phyloP scores from a whole-genome alignment of 1,284 basidiomycete genomes.

The Cutaneotrichosporon arboriforme region DNA sequence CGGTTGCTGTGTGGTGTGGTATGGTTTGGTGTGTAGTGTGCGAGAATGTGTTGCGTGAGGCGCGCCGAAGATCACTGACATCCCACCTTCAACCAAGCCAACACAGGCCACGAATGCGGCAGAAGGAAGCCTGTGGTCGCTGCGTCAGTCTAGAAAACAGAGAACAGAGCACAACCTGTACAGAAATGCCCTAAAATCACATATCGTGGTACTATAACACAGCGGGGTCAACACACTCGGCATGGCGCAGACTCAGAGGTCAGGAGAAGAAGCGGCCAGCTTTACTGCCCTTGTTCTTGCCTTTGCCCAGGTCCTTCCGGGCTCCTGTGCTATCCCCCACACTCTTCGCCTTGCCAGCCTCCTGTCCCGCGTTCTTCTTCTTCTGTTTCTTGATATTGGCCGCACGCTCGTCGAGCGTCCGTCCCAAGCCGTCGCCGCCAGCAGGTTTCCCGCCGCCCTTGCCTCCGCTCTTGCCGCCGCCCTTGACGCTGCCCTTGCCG shows the following conservation, averaged over 20 bases:
- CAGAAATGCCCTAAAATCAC: no score
- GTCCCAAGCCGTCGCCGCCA: neutral
- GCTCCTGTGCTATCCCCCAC: neutral
- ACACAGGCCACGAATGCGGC: no score
- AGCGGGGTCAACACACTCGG: neutral
- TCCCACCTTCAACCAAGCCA: neutral
- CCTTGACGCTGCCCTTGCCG: neutral
- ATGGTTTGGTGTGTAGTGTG: neutral
- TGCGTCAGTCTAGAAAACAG: no score
- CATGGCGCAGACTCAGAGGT: no score
- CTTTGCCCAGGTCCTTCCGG: neutral
- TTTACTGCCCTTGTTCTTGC: neutral
- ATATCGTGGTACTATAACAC: no score
- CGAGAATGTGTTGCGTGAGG: neutral
- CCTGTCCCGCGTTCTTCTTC: neutral
- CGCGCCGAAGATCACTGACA: neutral
- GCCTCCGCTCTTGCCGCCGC: neutral
- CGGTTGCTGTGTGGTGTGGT: neutral
- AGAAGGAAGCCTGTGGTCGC: neutral
- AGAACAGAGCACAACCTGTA: no score
- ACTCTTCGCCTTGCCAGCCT: no score
- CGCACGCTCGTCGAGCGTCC: neutral
- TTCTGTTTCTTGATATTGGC: neutral
- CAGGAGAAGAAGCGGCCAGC: neutral
- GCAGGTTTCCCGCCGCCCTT: neutral